Evolutionary conservation across 208 protist species (phyloP), one percentile per base, ranked within the genome.

Genomic region (Acanthamoeba royreba): DNA sequence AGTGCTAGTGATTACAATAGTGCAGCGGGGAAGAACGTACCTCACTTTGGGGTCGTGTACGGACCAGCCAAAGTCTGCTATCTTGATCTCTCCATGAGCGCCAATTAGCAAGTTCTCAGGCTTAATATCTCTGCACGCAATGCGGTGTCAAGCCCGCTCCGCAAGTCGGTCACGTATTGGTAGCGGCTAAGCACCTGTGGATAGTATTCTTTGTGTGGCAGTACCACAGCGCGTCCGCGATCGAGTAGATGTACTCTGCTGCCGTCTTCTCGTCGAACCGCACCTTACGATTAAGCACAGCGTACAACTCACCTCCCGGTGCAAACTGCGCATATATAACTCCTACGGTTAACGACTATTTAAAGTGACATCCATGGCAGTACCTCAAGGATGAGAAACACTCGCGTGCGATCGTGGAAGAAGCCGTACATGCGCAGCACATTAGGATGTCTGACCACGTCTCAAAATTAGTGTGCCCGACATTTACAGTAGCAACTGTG

Each of bases 11-110:
- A 17, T 35, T 8, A 17, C 33, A 17, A 28, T 66, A 28, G 55
- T 35, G 35, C 25, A 22, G 4, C 17, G 31, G 63, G 25, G 13
- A 7, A 38, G 9, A 15, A 28, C 22, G 58, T 47, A 85, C 74
- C 74, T 85, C 43, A 85, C 74, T 85, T 98, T 97, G 19, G 99
- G 98, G 74, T 99, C 98, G 95, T 99, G 99, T 52, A 99, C 99
- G 8, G 98, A 99, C 99, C 99, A 99, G 28, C 99, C 99, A 97
- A 99, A 99, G 96, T 99, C 99, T 8, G 99, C 99, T 25, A 99
- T 98, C 95, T 99, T 99, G 66, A 99, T 97, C 93, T 99, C 98
- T 58, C 98, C 95, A 86, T 99, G 97, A 77, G 91, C 19, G 38
- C 94, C 96, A 25, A 98, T 77, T 0, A 98, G 95, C 2, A 98